Percentiles rank a stretch among this genome's conserved stretches.
Evolutionary conservation across 768 basidiomycete genomes (phyloP).

Genomic region (Chalciporus pseudorubinellus): DNA sequence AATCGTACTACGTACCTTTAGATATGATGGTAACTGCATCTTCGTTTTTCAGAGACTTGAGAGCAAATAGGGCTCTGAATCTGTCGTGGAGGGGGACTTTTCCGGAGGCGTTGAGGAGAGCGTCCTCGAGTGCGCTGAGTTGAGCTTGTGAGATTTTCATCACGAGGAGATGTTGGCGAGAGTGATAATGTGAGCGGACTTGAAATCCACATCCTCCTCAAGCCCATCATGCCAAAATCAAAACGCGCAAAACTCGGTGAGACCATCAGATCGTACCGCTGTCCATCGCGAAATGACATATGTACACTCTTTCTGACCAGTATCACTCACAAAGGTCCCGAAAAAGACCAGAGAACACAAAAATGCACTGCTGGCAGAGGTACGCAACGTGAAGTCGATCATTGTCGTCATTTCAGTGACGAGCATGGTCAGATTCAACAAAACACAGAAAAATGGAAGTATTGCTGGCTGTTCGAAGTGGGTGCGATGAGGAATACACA

Average conservation of each 20-base stretch:
- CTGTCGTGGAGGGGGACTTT: constrained; percentile 78
- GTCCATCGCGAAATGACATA: constrained; percentile 2
- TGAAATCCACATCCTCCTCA: constrained; percentile 28
- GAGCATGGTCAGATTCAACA: constrained; percentile 65
- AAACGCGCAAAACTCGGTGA: constrained; percentile 86
- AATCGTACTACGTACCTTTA: constrained; percentile 52
- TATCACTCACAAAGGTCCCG: constrained; percentile 89
- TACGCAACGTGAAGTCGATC: constrained; percentile 33
- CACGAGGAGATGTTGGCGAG: constrained; percentile 32
- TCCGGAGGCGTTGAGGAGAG: constrained; percentile 74
- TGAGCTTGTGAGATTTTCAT: constrained; percentile 44
- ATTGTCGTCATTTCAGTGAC: constrained; percentile 5
- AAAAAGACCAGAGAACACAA: constrained; percentile 95
- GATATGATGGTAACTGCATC: constrained; percentile 83
- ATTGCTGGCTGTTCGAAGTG: constrained; percentile 94
- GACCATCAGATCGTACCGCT: constrained; percentile 26
- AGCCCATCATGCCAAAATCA: constrained; percentile 74
- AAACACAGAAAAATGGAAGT: constrained; percentile 85
- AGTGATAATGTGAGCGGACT: constrained; percentile 42
- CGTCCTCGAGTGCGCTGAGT: constrained; percentile 66
- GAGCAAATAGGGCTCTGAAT: constrained; percentile 88
- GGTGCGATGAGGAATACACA: constrained; percentile 95
- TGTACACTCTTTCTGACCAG: constrained; percentile 42
- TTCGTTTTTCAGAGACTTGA: constrained; percentile 79
- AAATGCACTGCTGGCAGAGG: constrained; percentile 75